Evolutionary conservation across 257 asterid species (phyloP), one percentile per base, ranked within the genome.

Genomic region (Asclepias syriaca): DNA sequence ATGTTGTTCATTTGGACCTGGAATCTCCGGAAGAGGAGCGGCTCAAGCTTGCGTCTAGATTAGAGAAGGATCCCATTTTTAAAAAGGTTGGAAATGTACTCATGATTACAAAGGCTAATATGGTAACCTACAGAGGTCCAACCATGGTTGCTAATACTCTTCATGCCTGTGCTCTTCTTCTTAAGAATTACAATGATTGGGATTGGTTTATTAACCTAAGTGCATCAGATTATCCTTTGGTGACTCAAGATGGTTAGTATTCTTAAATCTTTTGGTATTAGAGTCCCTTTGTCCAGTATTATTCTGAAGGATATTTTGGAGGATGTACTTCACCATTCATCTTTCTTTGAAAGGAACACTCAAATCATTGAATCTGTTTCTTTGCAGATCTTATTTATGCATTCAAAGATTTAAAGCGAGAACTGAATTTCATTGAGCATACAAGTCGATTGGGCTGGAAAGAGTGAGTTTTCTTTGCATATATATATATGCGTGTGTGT

Each of bases 191-290:
- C 74, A 79, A 81, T 68, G 97, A 94, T 71, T 94, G 99, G 99
- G 97, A 92, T 80, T 94, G 99, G 98, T 94, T 94, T 82, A 94
- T 94, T 59, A 94, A 94, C 78, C 90, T 94, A 56, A 94, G 99
- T 65, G 98, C 99, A 75, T 94, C 99, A n/a, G 99, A 94, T 84
- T 94, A 94, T 81, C 99, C 99, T 14, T 81, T 94, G 85, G 96
- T 94, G 78, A 94, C 98, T 75, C 99, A 94, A 80, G 99, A 94
- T 77, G 99, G 99, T 90, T 63, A 82, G 83, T 75, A 54, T 34
- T 34, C 2, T 65, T 57, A 65, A 9, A 3, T 54, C 11, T 66
- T 65, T 18, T 56, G 19, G 21, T 18, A 43, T 12, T 60, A 69
- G 56, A 59, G 22, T 59, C 13, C 22, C 9, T 48, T 21, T 16